These are phyloP conservation scores for Aphanomyces astaci DNA, from an alignment of 352 stramenopile genomes.

Conservation along the genomic window DNA sequence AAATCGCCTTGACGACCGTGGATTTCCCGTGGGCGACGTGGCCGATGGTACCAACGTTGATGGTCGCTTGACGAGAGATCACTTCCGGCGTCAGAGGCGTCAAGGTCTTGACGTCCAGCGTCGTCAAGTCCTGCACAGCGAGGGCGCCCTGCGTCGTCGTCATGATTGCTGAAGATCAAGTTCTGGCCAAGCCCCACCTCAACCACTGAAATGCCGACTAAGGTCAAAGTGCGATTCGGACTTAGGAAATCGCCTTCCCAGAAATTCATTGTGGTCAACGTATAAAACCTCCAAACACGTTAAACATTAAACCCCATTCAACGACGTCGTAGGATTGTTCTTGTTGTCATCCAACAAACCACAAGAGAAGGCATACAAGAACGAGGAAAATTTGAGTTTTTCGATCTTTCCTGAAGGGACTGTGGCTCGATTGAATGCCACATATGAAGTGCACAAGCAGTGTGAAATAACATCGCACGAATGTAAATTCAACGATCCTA, in stretches of 20 bases:
- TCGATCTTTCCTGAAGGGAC: background rate
- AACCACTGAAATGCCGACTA: slow-evolving; percentile 21
- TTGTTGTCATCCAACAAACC: background rate
- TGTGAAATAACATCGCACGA: too few species aligned
- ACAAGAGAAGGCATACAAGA: background rate
- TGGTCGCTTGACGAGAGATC: slow-evolving; percentile 94
- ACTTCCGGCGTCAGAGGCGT: slow-evolving; percentile 98
- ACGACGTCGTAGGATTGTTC: too few species aligned
- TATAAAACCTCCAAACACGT: background rate
- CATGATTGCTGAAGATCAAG: slow-evolving; percentile 9
- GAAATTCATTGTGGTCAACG: slow-evolving; percentile 20
- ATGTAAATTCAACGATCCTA: too few species aligned
- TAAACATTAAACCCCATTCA: too few species aligned
- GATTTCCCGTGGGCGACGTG: slow-evolving; percentile 99
- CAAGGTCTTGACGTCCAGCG: slow-evolving; percentile 93
- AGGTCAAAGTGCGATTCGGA: slow-evolving; percentile 10
- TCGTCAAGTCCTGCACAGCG: slow-evolving; percentile 90
- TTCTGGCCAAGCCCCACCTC: background rate
- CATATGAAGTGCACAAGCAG: too few species aligned
- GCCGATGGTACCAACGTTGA: slow-evolving; percentile 99
- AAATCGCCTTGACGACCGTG: slow-evolving; percentile 99
- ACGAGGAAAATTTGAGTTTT: background rate
- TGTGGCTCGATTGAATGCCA: background rate
- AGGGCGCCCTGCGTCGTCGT: slow-evolving; percentile 39
- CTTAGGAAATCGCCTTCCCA: background rate